Percentiles rank a stretch among this genome's conserved stretches.
Conservation (phyloP, 208 protist genomes). For the Trypanosoma rangeli region DNA sequence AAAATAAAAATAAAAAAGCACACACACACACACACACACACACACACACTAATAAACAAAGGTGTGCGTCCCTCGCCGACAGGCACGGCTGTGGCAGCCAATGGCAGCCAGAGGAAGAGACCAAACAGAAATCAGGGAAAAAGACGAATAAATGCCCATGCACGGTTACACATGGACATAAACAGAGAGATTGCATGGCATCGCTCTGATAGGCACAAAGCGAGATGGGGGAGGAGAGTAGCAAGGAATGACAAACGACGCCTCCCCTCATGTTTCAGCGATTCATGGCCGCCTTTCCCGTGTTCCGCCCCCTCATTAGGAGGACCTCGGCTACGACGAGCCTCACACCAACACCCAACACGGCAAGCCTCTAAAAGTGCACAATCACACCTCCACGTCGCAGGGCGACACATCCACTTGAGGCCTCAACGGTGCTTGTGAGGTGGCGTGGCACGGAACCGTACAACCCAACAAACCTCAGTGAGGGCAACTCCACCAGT, state of each 20-base stretch:
- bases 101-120: constrained; percentile 10
- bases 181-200: neutral
- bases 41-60: neutral
- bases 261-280: neutral
- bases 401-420: constrained; percentile 10
- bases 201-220: too few relatives aligned
- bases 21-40: constrained; percentile 3
- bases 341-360: neutral
- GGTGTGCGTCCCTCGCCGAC: neutral
- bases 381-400: constrained; percentile 16
- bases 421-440: constrained; percentile 1
- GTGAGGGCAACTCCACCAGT: constrained; percentile 2
- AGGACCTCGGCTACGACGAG: neutral
- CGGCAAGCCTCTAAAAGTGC: constrained; percentile 15
- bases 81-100: neutral
- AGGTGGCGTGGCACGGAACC: constrained; percentile 6
- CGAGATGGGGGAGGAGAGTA: neutral
- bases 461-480: constrained; percentile 24
- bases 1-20: neutral
- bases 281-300: neutral
- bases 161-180: neutral
- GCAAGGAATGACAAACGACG: neutral
- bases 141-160: neutral
- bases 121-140: constrained; percentile 24
- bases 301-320: neutral